Evolutionary conservation across 345 rosid species (phyloP), one percentile per base, ranked within the genome.

Genomic region (Lepidium aucheri): DNA sequence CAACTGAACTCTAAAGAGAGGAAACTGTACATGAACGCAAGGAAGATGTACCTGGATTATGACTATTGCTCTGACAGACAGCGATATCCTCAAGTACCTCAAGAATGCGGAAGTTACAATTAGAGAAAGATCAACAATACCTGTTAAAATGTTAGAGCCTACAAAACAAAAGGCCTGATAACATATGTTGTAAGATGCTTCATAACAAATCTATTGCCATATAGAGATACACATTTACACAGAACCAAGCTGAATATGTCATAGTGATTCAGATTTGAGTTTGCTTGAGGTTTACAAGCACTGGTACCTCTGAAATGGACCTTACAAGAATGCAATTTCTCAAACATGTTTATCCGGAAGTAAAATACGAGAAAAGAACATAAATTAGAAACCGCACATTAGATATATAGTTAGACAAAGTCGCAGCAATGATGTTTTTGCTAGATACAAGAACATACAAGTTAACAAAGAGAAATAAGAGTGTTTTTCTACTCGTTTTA

Each of bases 341-440:
- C 55, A 38, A 24, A 63, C 17, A 39, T 46, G 57, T 16, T 9
- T 33, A 59, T 41, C 26, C n/a, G 50, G 36, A 52, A 61, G 53
- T 8, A 60, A 41, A 7, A 35, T 12, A 52, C 1, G 26, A 69
- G 60, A 18, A 58, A 12, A 51, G 10, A n/a, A 14, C 49, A 56
- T 44, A 76, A 68, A 69, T 20, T 65, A 74, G 52, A 77, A 82
- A 70, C 80, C 82, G 83, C 80, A 80, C 77, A 80, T 77, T 74
- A 16, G 56, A 73, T 70, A 74, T 41, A 26, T 54, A 64, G 77
- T 78, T 72, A 80, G 83, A 76, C 69, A 45, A 34, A 75, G 78
- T 75, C 72, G 56, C 45, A 44, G 78, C 81, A 79, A 77, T 75
- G 43, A 75, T 32, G 63, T 24, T 63, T 72, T 69, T 30, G 63